Conservation (phyloP, 106 monocot species). For the Hemerocallis citrina region DNA sequence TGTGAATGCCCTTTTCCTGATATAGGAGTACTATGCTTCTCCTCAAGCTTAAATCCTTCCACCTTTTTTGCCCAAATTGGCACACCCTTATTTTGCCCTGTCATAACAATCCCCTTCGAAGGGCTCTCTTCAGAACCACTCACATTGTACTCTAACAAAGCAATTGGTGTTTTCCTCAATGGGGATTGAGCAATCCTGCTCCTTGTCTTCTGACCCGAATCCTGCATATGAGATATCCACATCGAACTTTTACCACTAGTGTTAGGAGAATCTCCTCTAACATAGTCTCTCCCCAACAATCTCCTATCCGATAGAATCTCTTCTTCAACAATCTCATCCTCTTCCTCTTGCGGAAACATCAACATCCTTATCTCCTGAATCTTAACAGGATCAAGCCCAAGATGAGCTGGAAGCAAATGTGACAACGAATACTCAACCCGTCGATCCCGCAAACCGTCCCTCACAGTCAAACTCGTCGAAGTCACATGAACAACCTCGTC, state of each 20-base stretch:
- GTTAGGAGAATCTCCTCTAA: constrained; percentile 44
- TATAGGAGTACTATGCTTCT: constrained; percentile 54
- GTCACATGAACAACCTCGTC: constrained; percentile 32
- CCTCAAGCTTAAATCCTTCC: constrained; percentile 77
- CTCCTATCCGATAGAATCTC: constrained; percentile 32
- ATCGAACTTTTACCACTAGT: constrained; percentile 38
- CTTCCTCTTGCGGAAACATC: constrained; percentile 72
- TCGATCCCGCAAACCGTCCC: constrained; percentile 16
- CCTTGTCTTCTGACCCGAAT: constrained; percentile 30
- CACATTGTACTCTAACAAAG: constrained; percentile 66
- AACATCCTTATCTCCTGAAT: constrained; percentile 91
- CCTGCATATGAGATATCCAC: constrained; percentile 32
- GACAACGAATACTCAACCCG: constrained; percentile 34
- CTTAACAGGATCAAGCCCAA: constrained; percentile 81
- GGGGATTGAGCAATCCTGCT: constrained; percentile 24
- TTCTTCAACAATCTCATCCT: constrained; percentile 41
- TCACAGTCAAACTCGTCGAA: constrained; percentile 16
- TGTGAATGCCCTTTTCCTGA: constrained; percentile 30
- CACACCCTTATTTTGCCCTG: constrained; percentile 58
- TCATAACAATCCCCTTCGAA: constrained; percentile 58
- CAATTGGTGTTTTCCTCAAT: constrained; percentile 35
- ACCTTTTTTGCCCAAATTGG: constrained; percentile 38
- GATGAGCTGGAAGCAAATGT: constrained; percentile 94
- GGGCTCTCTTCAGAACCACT: constrained; percentile 31
- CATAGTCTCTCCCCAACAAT: constrained; percentile 16